Evolutionary conservation across 306 rosid species (phyloP).

Genomic region (apple (Malus domestica)): DNA sequence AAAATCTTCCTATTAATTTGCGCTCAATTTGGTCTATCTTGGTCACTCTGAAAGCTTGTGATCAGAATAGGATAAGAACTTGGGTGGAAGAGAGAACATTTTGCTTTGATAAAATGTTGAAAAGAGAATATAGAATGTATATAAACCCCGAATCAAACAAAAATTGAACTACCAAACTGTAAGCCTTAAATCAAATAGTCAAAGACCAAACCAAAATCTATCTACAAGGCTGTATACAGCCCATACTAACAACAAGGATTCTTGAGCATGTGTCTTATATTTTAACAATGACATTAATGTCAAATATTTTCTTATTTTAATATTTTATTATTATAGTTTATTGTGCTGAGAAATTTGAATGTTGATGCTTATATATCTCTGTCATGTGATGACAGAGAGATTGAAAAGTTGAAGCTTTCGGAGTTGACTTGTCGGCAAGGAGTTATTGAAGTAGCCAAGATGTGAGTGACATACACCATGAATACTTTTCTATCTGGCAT

Average conservation of each 20-base stretch:
- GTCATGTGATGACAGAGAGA: conserved; percentile 57
- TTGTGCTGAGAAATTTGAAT: neutral
- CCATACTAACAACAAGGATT: neutral
- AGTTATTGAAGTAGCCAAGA: conserved; percentile 93
- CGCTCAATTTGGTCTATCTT: neutral
- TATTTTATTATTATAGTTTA: neutral
- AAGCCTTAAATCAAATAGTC: neutral
- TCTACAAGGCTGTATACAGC: neutral
- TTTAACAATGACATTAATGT: neutral
- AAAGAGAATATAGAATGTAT: neutral
- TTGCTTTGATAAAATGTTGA: neutral
- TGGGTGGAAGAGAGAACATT: neutral
- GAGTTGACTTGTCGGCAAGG: conserved; percentile 94
- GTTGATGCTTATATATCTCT: conserved; percentile 6
- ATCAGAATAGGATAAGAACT: neutral
- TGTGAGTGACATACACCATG: conserved; percentile 49
- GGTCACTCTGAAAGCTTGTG: neutral
- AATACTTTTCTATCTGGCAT: neutral
- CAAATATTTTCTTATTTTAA: neutral
- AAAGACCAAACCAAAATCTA: neutral
- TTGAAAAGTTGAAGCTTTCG: conserved; percentile 87
- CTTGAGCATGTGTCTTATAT: neutral
- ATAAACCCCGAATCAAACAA: neutral
- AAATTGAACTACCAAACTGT: neutral
- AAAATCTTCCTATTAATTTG: neutral